Evolutionary conservation across 2,329 filamentous ascomycete genomes (phyloP), one percentile per base, ranked within the genome.

Genomic region (Sporothrix variecibatus): DNA sequence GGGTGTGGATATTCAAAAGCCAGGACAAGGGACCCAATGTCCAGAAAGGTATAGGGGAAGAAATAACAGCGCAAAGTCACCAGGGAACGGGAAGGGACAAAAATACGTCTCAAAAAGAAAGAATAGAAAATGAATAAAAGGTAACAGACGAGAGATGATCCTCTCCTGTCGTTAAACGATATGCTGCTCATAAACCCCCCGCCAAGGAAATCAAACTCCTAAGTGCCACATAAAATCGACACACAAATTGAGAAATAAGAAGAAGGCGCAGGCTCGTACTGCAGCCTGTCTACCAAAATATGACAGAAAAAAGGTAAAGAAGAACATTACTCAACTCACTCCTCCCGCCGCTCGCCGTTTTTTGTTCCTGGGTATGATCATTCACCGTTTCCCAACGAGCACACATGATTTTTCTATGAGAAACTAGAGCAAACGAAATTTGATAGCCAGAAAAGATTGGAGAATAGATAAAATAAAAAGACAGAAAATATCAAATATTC

Each of bases 381-480:
- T 8, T 17, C 43, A 49, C 43, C 43, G 43, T 49, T 8, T 26
- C 65, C 43, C 43, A 20, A 43, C 65, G 26, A 2, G 26, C 40
- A 68, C 28, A 60, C 40, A 49, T 49, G 40, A 51, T 9, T 31
- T 56, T 23, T 23, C 26, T n/a, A 23, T 34, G 26, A 58, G 31
- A 62, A 56, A 40, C 58, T 23, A 46, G 28, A 28, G 58, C 53
- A 76, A 56, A 71, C 58, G 58, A 76, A 28, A 26, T 9, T 31
- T 17, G 46, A 71, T 43, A 75, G 68, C 40, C 38, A 46, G 34
- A 69, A 74, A 60, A 75, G 65, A 68, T 56, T 62, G 62, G 49
- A 72, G 7, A 74, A 75, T 40, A 26, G 17, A 9, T 28, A 2
- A 2, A 28, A 9, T 28, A 2, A 2, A 40, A 73, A 75, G 15